Conservation (phyloP, 1,139 yeast genomes). For the Geotrichum cucujoidarum region DNA sequence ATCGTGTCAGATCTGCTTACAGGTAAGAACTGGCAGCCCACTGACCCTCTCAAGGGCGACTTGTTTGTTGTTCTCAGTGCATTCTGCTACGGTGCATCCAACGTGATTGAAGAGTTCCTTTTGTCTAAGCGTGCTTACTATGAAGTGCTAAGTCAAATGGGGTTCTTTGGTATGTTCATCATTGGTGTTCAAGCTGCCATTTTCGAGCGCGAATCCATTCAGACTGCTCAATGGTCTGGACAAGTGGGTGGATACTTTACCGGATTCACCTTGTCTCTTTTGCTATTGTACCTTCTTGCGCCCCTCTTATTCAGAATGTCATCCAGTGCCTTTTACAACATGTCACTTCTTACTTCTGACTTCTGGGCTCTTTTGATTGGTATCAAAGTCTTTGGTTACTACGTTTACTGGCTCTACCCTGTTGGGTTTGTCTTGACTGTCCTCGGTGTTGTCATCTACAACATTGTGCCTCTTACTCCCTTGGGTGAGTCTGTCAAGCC, state of each 20-base stretch:
- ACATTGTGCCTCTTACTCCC: slow-evolving; percentile 36
- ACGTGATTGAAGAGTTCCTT: slow-evolving; percentile 42
- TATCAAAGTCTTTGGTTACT: slow-evolving; percentile 41
- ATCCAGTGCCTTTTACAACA: slow-evolving; percentile 44
- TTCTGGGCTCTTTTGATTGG: slow-evolving; percentile 45
- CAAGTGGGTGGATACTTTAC: slow-evolving; percentile 41
- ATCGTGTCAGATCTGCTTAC: slow-evolving; percentile 41
- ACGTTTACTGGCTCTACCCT: slow-evolving; percentile 44
- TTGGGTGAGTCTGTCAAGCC: slow-evolving; percentile 43
- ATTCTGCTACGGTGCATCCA: slow-evolving; percentile 43
- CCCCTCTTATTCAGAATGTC: slow-evolving; percentile 44
- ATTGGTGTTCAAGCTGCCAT: slow-evolving; percentile 44
- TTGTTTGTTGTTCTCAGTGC: slow-evolving; percentile 43
- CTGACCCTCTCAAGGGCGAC: slow-evolving; percentile 42
- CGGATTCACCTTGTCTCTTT: slow-evolving; percentile 41
- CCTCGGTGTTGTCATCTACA: slow-evolving; percentile 40
- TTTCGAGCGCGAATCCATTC: slow-evolving; percentile 38
- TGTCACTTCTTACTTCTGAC: slow-evolving; percentile 42
- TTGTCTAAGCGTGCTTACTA: slow-evolving; percentile 44
- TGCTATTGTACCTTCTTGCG: slow-evolving; percentile 39
- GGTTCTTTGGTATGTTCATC: slow-evolving; percentile 41
- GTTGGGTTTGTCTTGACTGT: slow-evolving; percentile 43
- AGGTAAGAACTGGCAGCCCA: slow-evolving; percentile 39
- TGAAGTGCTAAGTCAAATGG: slow-evolving; percentile 43
- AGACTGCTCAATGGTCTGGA: slow-evolving; percentile 39